These are phyloP conservation scores for Saxophila tyrrhenica DNA, from an alignment of 495 filamentous ascomycete genomes.

Conservation along the genomic window DNA sequence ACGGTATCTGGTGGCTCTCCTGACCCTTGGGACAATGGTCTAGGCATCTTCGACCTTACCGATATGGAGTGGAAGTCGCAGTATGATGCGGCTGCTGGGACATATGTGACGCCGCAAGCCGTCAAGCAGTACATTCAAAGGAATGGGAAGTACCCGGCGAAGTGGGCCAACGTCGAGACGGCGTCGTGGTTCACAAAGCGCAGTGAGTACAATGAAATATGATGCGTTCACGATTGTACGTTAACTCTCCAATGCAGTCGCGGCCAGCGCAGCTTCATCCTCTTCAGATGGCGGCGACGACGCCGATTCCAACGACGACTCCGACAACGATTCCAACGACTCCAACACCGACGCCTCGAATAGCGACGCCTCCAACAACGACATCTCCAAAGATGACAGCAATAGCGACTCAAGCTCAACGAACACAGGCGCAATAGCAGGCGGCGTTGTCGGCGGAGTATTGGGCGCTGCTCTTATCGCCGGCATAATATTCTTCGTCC, in stretches of 20 bases:
- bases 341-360: too few relatives aligned
- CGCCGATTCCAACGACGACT: too few relatives aligned
- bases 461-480: background rate
- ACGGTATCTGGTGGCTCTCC: background rate
- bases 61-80: background rate
- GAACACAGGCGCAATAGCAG: background rate
- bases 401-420: background rate
- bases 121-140: background rate
- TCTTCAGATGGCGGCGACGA: background rate
- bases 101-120: background rate
- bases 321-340: too few relatives aligned
- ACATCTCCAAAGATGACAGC: too few relatives aligned
- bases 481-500: background rate
- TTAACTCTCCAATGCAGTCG: too few relatives aligned
- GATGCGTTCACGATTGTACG: too few relatives aligned
- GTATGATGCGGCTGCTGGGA: background rate
- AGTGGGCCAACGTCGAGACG: background rate
- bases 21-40: background rate
- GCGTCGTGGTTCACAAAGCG: background rate
- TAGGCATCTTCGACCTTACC: background rate
- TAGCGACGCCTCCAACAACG: too few relatives aligned
- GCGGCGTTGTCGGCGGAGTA: background rate
- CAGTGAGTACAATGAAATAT: background rate
- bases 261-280: background rate
- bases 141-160: background rate